Conservation (phyloP, 2,329 filamentous ascomycete genomes). For the Kalmusia sp. region DNA sequence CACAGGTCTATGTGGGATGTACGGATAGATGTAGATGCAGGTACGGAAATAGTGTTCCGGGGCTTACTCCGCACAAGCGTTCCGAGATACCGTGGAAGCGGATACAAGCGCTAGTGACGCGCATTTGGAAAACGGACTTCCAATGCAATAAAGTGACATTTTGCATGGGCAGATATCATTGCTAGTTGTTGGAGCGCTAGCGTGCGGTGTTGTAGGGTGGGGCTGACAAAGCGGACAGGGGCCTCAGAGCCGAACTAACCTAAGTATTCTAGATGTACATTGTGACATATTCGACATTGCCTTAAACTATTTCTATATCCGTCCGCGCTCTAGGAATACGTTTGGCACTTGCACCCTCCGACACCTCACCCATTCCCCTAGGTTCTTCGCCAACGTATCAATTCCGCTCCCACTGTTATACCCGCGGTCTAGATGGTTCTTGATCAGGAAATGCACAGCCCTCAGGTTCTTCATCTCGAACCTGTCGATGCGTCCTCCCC, state of each 20-base stretch:
- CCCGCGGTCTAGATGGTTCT: slow-evolving; percentile 9
- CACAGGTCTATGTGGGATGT: no score
- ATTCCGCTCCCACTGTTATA: slow-evolving; percentile 13
- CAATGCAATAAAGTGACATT: background rate
- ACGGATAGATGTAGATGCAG: background rate
- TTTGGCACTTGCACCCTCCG: slow-evolving; percentile 11
- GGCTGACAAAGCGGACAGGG: background rate
- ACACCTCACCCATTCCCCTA: slow-evolving; percentile 11
- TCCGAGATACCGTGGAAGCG: background rate
- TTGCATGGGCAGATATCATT: background rate
- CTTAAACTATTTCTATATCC: no score
- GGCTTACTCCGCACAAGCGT: background rate
- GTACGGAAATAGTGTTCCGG: slow-evolving; percentile 5
- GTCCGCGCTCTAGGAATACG: slow-evolving; percentile 5
- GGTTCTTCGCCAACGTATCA: slow-evolving; percentile 16
- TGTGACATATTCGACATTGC: no score
- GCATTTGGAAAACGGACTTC: background rate
- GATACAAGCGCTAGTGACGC: background rate
- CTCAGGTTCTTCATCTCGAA: slow-evolving; percentile 20
- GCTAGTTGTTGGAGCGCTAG: no score
- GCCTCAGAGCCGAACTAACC: background rate
- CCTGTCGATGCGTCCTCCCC: slow-evolving; percentile 10
- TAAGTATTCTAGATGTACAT: no score
- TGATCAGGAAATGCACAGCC: slow-evolving; percentile 11
- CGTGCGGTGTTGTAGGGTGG: background rate